Evolutionary conservation across 2,329 filamentous ascomycete genomes (phyloP), one percentile per base, ranked within the genome.

Genomic region (Immersiporthe knoxdaviesiana): DNA sequence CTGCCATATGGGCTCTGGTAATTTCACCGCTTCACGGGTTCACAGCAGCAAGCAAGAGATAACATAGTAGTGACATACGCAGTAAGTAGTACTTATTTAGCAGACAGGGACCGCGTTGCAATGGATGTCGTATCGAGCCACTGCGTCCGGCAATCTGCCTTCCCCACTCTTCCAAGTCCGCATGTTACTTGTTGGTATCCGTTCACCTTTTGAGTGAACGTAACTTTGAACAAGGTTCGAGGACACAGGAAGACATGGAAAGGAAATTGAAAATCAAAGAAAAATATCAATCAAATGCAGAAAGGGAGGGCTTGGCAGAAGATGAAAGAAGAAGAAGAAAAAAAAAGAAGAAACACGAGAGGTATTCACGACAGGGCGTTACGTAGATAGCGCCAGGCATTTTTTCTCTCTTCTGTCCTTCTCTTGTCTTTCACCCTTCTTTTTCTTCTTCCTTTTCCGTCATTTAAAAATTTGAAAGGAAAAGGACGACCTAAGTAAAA

Each of bases 21-120:
- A 62, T 41, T 41, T 62, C 37, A 44, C 59, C 59, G 59, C 59
- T 44, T 62, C 18, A 27, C 32, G 24, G 52, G 18, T 56, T 30
- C 21, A 47, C n/a, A n/a, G 44, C 21, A 47, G 44, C 44, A 47
- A 21, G 21, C 18, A 47, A 47, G 21, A 47, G 44, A 47, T 47
- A 47, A 47, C 44, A 47, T 47, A 47, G 44, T 47, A 47, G 44
- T 47, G 18, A 47, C 44, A 47, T 47, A 21, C n/a, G n/a, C n/a
- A n/a, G n/a, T n/a, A n/a, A n/a, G n/a, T n/a, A n/a, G n/a, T n/a
- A n/a, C n/a, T n/a, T n/a, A n/a, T n/a, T n/a, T n/a, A n/a, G 52
- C 14, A 56, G 24, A 27, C 52, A 14, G 52, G 52, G 14, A 56
- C 27, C 52, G 52, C 24, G 52, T 56, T 18, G 52, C 52, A 56